Conservation (phyloP, 139 green algal species). For the Parachlorella kessleri region DNA sequence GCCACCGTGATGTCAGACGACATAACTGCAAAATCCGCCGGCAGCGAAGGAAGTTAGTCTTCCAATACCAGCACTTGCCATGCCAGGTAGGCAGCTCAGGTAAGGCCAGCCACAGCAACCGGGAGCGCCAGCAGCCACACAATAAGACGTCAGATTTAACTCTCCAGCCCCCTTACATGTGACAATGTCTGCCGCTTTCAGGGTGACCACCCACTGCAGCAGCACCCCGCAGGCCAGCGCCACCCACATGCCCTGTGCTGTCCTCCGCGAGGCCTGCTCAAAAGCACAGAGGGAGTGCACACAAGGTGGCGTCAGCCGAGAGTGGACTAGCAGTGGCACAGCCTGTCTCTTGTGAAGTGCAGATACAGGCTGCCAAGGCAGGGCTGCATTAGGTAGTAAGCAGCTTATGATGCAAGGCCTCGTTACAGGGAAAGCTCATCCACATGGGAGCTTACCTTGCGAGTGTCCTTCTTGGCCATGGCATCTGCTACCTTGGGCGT, state of each 20-base stretch:
- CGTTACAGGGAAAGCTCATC: background rate
- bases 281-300: background rate
- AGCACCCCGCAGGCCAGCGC: conserved; percentile 19
- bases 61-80: too few species aligned
- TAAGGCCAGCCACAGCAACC: too few species aligned
- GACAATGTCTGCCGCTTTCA: conserved; percentile 20
- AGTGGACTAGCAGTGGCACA: too few species aligned
- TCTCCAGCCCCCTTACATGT: too few species aligned
- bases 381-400: too few species aligned
- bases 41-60: too few species aligned
- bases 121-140: too few species aligned
- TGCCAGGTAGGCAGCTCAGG: too few species aligned
- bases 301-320: too few species aligned
- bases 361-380: too few species aligned
- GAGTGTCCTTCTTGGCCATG: background rate
- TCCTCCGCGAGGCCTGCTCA: conserved; percentile 28
- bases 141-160: too few species aligned
- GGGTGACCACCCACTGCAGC: conserved; percentile 18
- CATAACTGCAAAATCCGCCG: conserved; percentile 3
- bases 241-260: conserved; percentile 36
- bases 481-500: conserved; percentile 31
- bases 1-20: conserved; percentile 22
- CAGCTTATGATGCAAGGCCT: background rate
- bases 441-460: background rate
- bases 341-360: too few species aligned